These are phyloP conservation scores for Hymenoscyphus occultus DNA, from an alignment of 2,329 filamentous ascomycete species.

Conservation along the genomic window DNA sequence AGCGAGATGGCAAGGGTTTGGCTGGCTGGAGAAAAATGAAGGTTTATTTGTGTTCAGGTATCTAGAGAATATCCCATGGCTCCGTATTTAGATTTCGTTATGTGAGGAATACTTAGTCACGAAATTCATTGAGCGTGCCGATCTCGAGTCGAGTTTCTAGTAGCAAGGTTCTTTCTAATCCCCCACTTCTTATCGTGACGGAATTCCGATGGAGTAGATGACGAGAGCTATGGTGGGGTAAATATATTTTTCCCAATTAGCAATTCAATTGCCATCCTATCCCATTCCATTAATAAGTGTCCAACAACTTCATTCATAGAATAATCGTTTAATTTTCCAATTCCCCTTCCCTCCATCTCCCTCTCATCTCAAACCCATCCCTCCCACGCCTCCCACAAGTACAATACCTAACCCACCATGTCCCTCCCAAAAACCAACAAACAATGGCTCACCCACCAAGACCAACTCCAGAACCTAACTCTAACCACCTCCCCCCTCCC, in stretches of 20 bases:
- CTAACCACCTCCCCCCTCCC: constrained; percentile 46
- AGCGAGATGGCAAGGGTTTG: too few relatives aligned
- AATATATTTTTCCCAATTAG: not conserved
- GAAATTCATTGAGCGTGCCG: not conserved
- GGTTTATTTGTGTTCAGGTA: too few relatives aligned
- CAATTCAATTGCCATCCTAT: not conserved
- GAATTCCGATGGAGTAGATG: not conserved
- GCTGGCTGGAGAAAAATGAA: too few relatives aligned
- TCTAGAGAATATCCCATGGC: too few relatives aligned
- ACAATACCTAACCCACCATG: constrained; percentile 15
- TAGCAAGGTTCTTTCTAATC: not conserved
- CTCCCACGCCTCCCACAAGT: not conserved
- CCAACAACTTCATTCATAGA: too few relatives aligned
- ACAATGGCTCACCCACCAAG: constrained; percentile 55
- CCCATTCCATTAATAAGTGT: not conserved
- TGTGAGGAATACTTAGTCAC: not conserved
- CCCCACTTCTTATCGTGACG: constrained; percentile 8
- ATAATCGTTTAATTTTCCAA: not conserved
- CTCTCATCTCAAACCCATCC: not conserved
- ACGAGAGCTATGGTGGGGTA: constrained; percentile 5
- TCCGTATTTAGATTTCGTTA: too few relatives aligned
- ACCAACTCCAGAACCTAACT: constrained; percentile 54
- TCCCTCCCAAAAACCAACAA: constrained; percentile 32
- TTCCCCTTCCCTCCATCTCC: not conserved
- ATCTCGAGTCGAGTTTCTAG: not conserved